Conservation (phyloP, 108 stramenopile species). For the Fistulifera pelliculosa region DNA sequence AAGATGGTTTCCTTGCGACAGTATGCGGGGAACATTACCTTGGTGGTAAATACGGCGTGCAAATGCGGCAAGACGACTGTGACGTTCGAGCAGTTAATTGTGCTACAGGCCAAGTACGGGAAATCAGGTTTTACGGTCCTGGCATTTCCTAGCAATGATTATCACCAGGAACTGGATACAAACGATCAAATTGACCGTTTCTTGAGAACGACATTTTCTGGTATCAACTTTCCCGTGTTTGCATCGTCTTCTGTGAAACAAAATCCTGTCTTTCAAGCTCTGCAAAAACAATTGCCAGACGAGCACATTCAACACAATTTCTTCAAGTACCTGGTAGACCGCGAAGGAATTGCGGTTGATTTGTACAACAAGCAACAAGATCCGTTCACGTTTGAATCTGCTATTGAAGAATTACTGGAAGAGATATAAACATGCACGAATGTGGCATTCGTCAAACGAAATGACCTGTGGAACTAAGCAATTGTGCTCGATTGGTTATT, state of each 20-base stretch:
- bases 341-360: constrained; percentile 52
- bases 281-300: constrained; percentile 38
- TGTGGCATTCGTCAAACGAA: too few relatives aligned
- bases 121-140: constrained; percentile 44
- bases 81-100: constrained; percentile 55
- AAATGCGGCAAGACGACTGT: constrained; percentile 71
- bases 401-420: constrained; percentile 51
- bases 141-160: constrained; percentile 75
- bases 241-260: constrained; percentile 28
- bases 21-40: constrained; percentile 47
- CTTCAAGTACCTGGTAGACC: constrained; percentile 71
- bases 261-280: constrained; percentile 51
- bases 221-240: constrained; percentile 56
- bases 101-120: constrained; percentile 38
- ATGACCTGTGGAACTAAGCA: too few relatives aligned
- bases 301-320: constrained; percentile 51
- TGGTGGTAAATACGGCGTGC: constrained; percentile 74
- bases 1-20: constrained; percentile 33
- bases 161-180: constrained; percentile 62
- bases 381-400: constrained; percentile 43
- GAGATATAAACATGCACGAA: too few relatives aligned
- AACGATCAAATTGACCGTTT: constrained; percentile 55
- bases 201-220: constrained; percentile 45
- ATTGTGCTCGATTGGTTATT: too few relatives aligned
- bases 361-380: constrained; percentile 42